phyloP scores from a whole-genome alignment of 2,329 filamentous ascomycete species.

The Hortaea werneckii region DNA sequence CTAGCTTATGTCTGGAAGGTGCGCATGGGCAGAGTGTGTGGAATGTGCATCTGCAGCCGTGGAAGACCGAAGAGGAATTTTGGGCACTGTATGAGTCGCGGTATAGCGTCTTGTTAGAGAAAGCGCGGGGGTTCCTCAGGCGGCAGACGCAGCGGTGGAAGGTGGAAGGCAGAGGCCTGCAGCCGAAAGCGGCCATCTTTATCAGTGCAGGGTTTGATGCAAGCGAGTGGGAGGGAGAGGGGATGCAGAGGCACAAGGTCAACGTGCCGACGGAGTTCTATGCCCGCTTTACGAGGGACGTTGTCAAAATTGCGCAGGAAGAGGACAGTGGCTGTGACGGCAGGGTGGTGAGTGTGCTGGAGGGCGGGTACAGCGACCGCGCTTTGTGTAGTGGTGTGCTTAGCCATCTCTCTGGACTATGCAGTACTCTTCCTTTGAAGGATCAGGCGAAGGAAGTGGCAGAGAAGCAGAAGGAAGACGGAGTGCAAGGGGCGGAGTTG shows the following conservation, averaged over 20 bases:
- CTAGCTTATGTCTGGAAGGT: constrained; percentile 87
- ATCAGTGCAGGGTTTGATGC: constrained; percentile 94
- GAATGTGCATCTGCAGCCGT: constrained; percentile 88
- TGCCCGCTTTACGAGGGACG: constrained; percentile 76
- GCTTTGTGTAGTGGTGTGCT: constrained; percentile 80
- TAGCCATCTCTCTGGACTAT: constrained; percentile 79
- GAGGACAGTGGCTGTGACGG: constrained; percentile 69
- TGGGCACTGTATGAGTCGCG: constrained; percentile 77
- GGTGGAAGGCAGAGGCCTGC: constrained; percentile 35
- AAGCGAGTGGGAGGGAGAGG: constrained; percentile 81
- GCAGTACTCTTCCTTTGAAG: constrained; percentile 17
- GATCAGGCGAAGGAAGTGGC: neutral
- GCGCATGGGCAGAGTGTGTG: constrained; percentile 90
- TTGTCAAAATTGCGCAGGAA: constrained; percentile 72
- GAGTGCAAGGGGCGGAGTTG: constrained; percentile 1
- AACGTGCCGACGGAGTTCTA: constrained; percentile 97
- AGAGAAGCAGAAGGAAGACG: neutral
- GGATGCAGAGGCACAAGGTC: constrained; percentile 92
- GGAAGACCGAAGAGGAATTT: constrained; percentile 74
- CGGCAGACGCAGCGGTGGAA: constrained; percentile 54
- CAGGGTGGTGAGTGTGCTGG: constrained; percentile 81
- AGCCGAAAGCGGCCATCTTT: constrained; percentile 79
- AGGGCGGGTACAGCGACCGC: constrained; percentile 91
- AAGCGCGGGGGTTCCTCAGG: constrained; percentile 67
- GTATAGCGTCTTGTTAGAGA: constrained; percentile 68